These are phyloP conservation scores for Nothopassalora personata DNA, from an alignment of 2,329 filamentous ascomycete genomes.

Conservation along the genomic window DNA sequence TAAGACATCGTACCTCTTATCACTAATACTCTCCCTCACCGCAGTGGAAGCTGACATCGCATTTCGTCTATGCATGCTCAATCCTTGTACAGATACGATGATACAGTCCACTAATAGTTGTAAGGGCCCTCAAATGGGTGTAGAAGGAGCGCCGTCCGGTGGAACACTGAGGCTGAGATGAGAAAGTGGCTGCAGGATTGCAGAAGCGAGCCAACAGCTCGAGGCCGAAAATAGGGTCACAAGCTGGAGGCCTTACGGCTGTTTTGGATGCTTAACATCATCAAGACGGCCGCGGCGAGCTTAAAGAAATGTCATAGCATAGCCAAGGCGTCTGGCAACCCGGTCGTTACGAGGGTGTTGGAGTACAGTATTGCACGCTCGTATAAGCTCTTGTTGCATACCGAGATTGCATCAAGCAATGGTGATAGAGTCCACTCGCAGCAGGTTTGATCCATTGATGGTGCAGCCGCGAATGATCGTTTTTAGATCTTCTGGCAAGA, in stretches of 20 bases:
- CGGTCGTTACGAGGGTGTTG: no score
- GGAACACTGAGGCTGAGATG: slow-evolving; percentile 2
- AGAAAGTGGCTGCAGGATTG: background rate
- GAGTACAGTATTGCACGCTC: no score
- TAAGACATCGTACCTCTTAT: background rate
- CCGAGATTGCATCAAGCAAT: no score
- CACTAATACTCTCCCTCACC: background rate
- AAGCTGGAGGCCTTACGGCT: background rate
- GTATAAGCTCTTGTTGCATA: no score
- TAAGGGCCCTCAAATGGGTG: background rate
- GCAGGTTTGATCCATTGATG: no score
- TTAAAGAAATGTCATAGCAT: background rate
- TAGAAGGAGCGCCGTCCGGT: background rate
- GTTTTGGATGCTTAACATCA: background rate
- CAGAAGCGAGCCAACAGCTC: background rate
- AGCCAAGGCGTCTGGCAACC: no score
- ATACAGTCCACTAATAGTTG: background rate
- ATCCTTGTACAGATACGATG: background rate
- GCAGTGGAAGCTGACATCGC: background rate
- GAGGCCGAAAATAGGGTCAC: background rate
- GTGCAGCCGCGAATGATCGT: no score
- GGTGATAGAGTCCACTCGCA: no score
- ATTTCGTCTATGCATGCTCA: background rate
- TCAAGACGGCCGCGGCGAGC: background rate
- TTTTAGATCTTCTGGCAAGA: no score